Evolutionary conservation across 352 stramenopile species (phyloP), one percentile per base, ranked within the genome.

Genomic region (Pythium phragmiticola): DNA sequence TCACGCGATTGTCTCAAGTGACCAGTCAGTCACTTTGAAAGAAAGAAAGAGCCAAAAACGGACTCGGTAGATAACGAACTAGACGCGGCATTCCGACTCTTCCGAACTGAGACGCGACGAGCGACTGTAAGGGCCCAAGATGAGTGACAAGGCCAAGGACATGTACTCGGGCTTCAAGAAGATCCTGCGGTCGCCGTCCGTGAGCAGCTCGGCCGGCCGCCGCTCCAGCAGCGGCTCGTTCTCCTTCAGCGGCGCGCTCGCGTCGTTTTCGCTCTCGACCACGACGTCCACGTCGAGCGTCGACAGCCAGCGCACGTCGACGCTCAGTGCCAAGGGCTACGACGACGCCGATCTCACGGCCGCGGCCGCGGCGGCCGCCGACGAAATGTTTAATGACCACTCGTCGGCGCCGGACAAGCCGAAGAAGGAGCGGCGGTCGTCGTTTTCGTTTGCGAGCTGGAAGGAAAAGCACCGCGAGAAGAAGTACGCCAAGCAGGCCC

Each of bases 81-180:
- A 21, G 21, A 21, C 21, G 1, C 21, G 21, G 21, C 21, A 21
- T 21, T 21, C 21, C 21, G 21, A 21, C 21, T 21, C 21, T 21
- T 30, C 26, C 26, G 26, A 30, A 30, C 26, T 30, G 26, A 30
- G 26, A 30, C 26, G 26, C 26, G 26, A 5, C 21, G 21, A 21
- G 21, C 21, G 21, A 21, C 21, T 21, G 21, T 21, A 21, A 21
- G 21, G 21, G 33, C 9, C 34, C 34, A 26, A 7, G 56, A 90
- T 91, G 80, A 76, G 76, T 37, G 79, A 91, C 55, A 77, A 88
- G 60, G 82, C 81, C 65, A 91, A 91, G 66, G 82, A 91, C 66
- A 80, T 91, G 9, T 87, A 87, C 64, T 82, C 82, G 57, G 82
- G 82, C 19, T 84, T 91, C 60, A 91, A 91, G 73, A 91, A 91